Conservation (phyloP, 495 filamentous ascomycete species). For the Cairneyella variabilis region DNA sequence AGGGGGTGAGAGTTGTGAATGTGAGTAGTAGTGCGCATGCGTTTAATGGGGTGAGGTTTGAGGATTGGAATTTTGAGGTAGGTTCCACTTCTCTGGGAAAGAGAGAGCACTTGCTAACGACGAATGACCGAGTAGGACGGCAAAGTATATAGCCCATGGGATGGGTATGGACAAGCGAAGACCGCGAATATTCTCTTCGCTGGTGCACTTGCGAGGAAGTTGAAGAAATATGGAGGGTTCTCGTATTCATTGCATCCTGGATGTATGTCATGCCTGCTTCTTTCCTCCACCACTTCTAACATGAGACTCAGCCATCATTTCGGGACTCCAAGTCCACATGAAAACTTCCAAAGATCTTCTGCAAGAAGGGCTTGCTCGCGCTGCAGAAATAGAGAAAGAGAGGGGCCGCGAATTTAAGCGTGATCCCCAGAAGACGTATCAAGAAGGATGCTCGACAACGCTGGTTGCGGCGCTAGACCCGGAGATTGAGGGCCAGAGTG, state of each 20-base stretch:
- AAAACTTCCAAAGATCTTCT: neutral
- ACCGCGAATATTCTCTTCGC: conserved; percentile 55
- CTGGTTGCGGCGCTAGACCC: conserved; percentile 22
- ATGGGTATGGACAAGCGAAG: conserved; percentile 53
- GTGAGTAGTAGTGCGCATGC: conserved; percentile 39
- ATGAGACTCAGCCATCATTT: conserved; percentile 1
- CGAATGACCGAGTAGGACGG: conserved; percentile 35
- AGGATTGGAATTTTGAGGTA: conserved; percentile 49
- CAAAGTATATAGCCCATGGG: conserved; percentile 37
- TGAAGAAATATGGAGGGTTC: conserved; percentile 17
- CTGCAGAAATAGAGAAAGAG: neutral
- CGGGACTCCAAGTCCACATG: conserved; percentile 3
- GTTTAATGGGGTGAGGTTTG: conserved; percentile 39
- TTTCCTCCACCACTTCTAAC: conserved; percentile 8
- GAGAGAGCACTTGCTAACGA: neutral
- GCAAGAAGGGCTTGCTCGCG: neutral
- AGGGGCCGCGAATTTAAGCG: neutral
- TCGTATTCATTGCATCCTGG: conserved; percentile 18
- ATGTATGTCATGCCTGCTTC: conserved; percentile 1
- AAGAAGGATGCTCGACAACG: conserved; percentile 15
- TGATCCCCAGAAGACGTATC: conserved; percentile 6
- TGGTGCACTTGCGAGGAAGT: conserved; percentile 35
- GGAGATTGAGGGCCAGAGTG: conserved; percentile 7
- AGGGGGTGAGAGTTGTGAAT: conserved; percentile 30
- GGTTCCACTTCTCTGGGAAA: conserved; percentile 20